phyloP scores from a whole-genome alignment of 2,329 filamentous ascomycete genomes.

The Fusarium duplospermum region DNA sequence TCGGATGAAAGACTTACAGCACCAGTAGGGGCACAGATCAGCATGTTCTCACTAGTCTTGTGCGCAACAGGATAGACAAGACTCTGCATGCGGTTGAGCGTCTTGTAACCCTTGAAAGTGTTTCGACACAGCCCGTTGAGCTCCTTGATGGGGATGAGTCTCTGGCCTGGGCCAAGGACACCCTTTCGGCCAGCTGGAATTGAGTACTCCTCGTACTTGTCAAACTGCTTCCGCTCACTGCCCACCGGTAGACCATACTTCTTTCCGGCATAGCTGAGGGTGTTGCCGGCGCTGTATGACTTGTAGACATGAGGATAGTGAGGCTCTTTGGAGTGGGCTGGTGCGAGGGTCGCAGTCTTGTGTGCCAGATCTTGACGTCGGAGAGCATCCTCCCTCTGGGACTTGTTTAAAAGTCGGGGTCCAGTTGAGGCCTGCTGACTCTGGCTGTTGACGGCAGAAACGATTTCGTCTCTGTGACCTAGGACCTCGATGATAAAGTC shows the following conservation, averaged over 20 bases:
- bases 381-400: constrained; percentile 83
- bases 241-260: constrained; percentile 86
- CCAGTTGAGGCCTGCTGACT: constrained; percentile 50
- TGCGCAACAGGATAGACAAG: constrained; percentile 96
- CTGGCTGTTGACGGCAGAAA: constrained; percentile 57
- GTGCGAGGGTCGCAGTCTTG: constrained; percentile 78
- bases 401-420: constrained; percentile 74
- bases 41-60: constrained; percentile 96
- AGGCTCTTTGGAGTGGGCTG: constrained; percentile 77
- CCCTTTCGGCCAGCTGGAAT: constrained; percentile 88
- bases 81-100: constrained; percentile 97
- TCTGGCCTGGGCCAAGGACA: constrained; percentile 76
- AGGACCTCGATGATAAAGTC: constrained; percentile 95
- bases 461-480: constrained; percentile 76
- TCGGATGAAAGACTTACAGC: constrained; percentile 64
- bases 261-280: constrained; percentile 80
- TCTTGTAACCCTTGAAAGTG: constrained; percentile 95
- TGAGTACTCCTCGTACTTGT: constrained; percentile 89
- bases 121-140: constrained; percentile 89
- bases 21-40: constrained; percentile 97
- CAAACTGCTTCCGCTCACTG: constrained; percentile 74
- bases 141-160: constrained; percentile 80
- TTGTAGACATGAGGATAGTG: constrained; percentile 96
- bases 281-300: constrained; percentile 84
- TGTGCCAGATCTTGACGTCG: constrained; percentile 83